Evolutionary conservation across 2,329 filamentous ascomycete species (phyloP), one percentile per base, ranked within the genome.

Genomic region (Penicillium concentricum): DNA sequence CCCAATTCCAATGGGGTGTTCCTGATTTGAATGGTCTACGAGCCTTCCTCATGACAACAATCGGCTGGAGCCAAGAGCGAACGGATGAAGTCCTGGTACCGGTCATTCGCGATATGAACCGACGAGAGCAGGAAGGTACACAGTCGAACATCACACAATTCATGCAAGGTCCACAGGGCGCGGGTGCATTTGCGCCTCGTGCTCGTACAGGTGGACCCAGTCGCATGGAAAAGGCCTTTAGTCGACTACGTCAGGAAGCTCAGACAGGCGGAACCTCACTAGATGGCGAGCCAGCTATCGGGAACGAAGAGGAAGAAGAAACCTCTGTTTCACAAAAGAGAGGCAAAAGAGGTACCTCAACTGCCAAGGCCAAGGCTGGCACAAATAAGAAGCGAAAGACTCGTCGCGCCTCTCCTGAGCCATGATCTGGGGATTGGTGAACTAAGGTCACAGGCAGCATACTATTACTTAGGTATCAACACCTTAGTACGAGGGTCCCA

Each of bases 1-100:
- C 94, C 65, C 77, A 81, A 0, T 99, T 99, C 70, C 90, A 94
- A 72, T 99, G 95, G 94, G 94, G 94, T 30, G 90, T 97, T 0
- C 94, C 94, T 0, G 93, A 99, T 70, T 81, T 99, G 0, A 90
- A 94, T 59, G 90, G 91, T 0, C 78, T 99, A 60, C 80, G 95
- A 7, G 81, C 82, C 26, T 99, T 94, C 68, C 79, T 99, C 37
- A 96, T 95, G 89, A 80, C 84, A 1, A 97, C 93, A 2, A 91
- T 99, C 64, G 94, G 94, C 0, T 99, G 94, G 94, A 87, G 82
- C 53, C 87, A 89, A 72, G 93, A 97, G 73, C 82, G 92, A 8
- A 97, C 93, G 0, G 94, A 99, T 68, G 94, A 99, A 74, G 90
- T 99, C 2, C 83, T 99, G 2, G 91, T 99, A 1, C 94, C 94